A percentile compares a stretch with the other conserved stretches of the same genome.
Evolutionary conservation across 352 stramenopile genomes (phyloP).

Genomic region (Phytopythium vexans): DNA sequence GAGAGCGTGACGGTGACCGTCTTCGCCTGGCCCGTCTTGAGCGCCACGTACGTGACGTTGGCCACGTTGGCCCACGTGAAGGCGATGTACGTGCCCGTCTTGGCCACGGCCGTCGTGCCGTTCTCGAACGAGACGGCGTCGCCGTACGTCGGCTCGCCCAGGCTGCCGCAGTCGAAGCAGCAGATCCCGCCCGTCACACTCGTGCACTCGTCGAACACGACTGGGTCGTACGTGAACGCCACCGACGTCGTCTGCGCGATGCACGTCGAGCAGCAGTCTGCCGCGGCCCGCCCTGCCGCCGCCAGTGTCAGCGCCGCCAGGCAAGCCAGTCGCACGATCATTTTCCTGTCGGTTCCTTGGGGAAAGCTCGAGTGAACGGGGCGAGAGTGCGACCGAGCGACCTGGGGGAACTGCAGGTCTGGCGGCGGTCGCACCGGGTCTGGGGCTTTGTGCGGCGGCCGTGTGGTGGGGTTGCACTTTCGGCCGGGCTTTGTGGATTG

Average conservation of each 20-base stretch:
- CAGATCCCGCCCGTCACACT: slow-evolving; percentile 48
- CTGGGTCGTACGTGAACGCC: slow-evolving; percentile 64
- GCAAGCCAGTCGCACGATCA: background rate
- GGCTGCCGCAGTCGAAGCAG: slow-evolving; percentile 64
- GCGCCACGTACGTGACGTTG: slow-evolving; percentile 65
- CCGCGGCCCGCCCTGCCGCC: slow-evolving; percentile 11
- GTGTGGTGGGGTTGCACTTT: too few species aligned
- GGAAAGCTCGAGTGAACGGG: too few species aligned
- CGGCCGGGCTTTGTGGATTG: too few species aligned
- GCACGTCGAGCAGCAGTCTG: slow-evolving; percentile 58
- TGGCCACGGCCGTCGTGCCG: slow-evolving; percentile 50
- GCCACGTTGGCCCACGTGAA: slow-evolving; percentile 40
- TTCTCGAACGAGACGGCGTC: slow-evolving; percentile 38
- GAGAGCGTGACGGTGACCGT: slow-evolving; percentile 42
- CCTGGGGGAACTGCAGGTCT: too few species aligned
- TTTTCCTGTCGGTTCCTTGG: too few species aligned
- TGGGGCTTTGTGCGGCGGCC: too few species aligned
- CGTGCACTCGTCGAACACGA: slow-evolving; percentile 53
- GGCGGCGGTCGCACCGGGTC: too few species aligned
- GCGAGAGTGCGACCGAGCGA: too few species aligned
- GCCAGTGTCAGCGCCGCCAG: slow-evolving; percentile 6
- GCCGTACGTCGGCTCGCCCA: slow-evolving; percentile 30
- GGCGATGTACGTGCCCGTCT: slow-evolving; percentile 45
- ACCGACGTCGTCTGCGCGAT: slow-evolving; percentile 62
- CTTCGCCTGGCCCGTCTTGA: slow-evolving; percentile 67